Percentiles rank a stretch among this genome's conserved stretches.
Conservation (phyloP, 176 grass and related monocot species). For the barley (Hordeum vulgare) region DNA sequence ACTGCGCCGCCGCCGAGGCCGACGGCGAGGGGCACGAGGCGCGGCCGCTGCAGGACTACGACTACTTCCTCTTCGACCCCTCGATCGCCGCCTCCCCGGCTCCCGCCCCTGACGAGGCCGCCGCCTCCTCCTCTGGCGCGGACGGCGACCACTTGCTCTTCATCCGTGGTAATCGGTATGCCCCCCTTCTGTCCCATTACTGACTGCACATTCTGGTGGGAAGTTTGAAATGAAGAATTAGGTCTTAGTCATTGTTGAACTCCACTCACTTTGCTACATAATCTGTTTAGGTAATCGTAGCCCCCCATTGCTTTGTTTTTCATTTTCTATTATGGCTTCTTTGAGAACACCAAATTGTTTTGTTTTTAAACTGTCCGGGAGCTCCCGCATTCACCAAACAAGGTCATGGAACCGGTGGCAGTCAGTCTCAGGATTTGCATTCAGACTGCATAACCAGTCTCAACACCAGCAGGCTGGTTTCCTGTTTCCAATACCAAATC, state of each 20-base stretch:
- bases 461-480: background rate
- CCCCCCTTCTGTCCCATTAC: background rate
- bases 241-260: background rate
- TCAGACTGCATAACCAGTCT: background rate
- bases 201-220: background rate
- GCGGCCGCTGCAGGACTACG: conserved; percentile 43
- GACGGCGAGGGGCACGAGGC: conserved; percentile 46
- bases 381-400: background rate
- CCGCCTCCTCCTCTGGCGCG: conserved; percentile 27
- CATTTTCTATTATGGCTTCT: background rate
- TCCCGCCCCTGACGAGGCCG: conserved; percentile 12
- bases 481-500: background rate
- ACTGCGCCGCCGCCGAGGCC: conserved; percentile 48
- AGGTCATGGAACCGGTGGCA: background rate
- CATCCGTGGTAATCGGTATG: conserved; percentile 74
- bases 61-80: conserved; percentile 82
- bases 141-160: conserved; percentile 94
- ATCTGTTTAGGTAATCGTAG: background rate
- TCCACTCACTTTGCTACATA: background rate
- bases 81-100: conserved; percentile 29
- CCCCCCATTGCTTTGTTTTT: background rate
- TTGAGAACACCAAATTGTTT: background rate
- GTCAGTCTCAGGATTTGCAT: background rate
- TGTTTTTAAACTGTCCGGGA: background rate
- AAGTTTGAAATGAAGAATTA: background rate